Evolutionary conservation across 163 green algal species (phyloP).

Genomic region (Chlamydomonas reinhardtii): DNA sequence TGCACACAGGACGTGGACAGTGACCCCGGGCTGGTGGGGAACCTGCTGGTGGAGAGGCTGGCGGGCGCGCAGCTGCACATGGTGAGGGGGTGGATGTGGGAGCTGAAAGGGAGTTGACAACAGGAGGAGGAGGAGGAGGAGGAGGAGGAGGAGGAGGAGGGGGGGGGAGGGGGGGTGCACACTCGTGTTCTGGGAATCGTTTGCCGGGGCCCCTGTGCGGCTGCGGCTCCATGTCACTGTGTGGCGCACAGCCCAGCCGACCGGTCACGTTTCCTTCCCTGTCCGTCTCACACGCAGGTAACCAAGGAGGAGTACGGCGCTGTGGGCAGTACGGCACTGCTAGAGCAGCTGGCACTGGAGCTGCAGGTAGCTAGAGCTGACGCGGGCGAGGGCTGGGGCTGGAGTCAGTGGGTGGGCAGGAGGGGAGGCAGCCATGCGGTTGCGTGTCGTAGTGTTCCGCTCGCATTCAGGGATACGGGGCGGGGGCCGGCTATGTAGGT

Average conservation of each 20-base stretch:
- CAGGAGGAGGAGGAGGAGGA: background rate
- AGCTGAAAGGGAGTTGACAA: background rate
- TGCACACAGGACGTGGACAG: conserved; percentile 56
- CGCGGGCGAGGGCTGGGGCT: too few species aligned
- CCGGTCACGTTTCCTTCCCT: background rate
- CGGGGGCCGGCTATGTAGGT: too few species aligned
- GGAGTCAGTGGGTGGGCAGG: too few species aligned
- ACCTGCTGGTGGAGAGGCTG: conserved; percentile 93
- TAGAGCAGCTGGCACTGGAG: conserved; percentile 66
- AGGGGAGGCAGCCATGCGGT: too few species aligned
- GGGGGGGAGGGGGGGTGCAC: too few species aligned
- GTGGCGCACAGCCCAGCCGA: background rate
- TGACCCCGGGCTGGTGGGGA: conserved; percentile 93
- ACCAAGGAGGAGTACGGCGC: conserved; percentile 94
- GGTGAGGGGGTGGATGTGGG: background rate
- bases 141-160: too few species aligned
- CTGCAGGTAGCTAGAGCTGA: conserved; percentile 56
- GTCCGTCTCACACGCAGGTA: conserved; percentile 55
- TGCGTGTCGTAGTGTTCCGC: too few species aligned
- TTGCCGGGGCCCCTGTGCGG: too few species aligned
- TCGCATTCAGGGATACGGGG: too few species aligned
- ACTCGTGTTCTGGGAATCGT: too few species aligned
- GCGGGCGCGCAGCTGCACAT: conserved; percentile 46
- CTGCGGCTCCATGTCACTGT: too few species aligned
- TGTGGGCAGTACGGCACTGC: conserved; percentile 73